phyloP scores from a whole-genome alignment of 1,139 yeast species.

The Wickerhamomyces sp. region DNA sequence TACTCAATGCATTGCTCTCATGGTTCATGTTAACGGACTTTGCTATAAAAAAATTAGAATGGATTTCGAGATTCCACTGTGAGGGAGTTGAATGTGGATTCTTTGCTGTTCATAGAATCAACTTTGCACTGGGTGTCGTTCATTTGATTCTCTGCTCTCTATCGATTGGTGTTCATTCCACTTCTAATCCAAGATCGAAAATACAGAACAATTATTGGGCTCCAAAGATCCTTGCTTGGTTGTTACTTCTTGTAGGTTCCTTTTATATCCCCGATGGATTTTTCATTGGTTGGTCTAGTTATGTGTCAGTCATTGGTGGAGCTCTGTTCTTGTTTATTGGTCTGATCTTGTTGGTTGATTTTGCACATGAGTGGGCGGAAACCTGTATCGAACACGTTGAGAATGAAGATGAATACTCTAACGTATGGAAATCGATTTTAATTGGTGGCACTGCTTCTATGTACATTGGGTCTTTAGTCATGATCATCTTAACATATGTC shows the following conservation, averaged over 20 bases:
- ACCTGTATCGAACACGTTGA: conserved; percentile 89
- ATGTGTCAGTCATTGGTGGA: conserved; percentile 80
- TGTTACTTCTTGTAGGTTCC: conserved; percentile 51
- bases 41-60: conserved; percentile 69
- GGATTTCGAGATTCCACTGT: conserved; percentile 67
- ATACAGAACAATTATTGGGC: conserved; percentile 94
- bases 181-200: conserved; percentile 72
- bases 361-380: conserved; percentile 99
- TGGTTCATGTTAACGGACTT: conserved; percentile 90
- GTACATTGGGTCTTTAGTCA: conserved; percentile 68
- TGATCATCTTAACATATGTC: conserved; percentile 76
- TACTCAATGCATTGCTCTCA: conserved; percentile 74
- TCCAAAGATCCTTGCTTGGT: conserved; percentile 60
- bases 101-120: conserved; percentile 86
- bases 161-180: conserved; percentile 70
- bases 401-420: conserved; percentile 64
- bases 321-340: conserved; percentile 87
- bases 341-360: conserved; percentile 83
- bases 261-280: conserved; percentile 84
- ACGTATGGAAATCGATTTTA: conserved; percentile 73
- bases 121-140: conserved; percentile 78
- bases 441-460: conserved; percentile 83
- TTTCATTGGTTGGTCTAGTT: conserved; percentile 86
- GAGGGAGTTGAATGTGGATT: conserved; percentile 90
- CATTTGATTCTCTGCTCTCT: conserved; percentile 69